Base-by-base conservation (phyloP, 2,329 filamentous ascomycete genomes). In the Kalmusia sp. region DNA sequence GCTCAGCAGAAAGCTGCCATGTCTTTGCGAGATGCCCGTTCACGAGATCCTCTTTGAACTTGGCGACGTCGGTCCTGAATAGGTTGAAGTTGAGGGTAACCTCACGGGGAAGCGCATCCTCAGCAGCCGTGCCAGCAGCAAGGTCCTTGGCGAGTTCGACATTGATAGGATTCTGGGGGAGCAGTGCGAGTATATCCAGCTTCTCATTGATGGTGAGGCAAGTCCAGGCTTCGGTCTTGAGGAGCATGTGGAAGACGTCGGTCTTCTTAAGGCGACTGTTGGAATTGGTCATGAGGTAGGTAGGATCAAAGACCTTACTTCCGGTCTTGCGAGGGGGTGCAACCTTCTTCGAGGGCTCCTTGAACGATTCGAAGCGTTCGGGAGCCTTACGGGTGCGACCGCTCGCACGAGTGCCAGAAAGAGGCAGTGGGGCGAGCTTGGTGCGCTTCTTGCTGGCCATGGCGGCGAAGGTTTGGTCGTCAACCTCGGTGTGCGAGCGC, bases 31-130 rank as follows among this genome's bases (percentile, higher is more conserved):
- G 81, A 44, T 78, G 79, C 2, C 86, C 86, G 22, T 79, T 74
- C 19, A 69, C 69, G 1, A 88, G 74, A 58, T 88, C 84, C 3
- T 79, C 66, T 63, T 86, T 80, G 64, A 84, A 87, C 45, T 79
- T 76, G 15, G 80, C 79, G 33, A 86, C 68, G 37, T 78, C 82
- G 17, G 80, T 79, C 19, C 80, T 77, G 70, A 85, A 84, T 51
- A 79, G 76, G 39, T 76, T 73, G 19, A 70, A 80, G 65, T 45
- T 58, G 6, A 58, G 39, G 15, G 47, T 60, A 27, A 68, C 67
- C n/a, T 65, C 62, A 30, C 54, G 43, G 3, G 71, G 71, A 1
- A 65, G 57, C 6, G 58, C 56, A 15, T 48, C 51, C 19, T 55
- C 57, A 1, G 49, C 33, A 30, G 35, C 49, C 21, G 53, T 57